A percentile compares a stretch with the other conserved stretches of the same genome.
Conservation (phyloP, 345 rosid species). For the Arabis hirsuta region DNA sequence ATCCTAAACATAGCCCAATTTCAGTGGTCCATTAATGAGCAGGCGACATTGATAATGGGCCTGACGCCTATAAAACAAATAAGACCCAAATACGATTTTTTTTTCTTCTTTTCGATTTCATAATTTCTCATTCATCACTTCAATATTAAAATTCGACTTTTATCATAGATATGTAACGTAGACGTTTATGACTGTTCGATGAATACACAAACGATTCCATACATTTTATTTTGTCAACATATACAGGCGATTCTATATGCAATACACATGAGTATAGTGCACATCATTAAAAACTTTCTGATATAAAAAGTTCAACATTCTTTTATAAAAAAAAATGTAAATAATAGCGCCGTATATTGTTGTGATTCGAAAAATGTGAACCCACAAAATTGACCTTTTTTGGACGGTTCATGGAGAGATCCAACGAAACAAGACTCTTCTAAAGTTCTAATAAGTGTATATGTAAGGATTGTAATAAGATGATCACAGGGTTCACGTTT, state of each 20-base stretch:
- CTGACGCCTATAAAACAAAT: not conserved
- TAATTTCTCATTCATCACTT: not conserved
- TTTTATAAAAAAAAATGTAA: too few relatives aligned
- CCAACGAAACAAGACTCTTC: slow-evolving; percentile 33
- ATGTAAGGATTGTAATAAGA: not conserved
- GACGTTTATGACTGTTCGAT: not conserved
- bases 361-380: slow-evolving; percentile 8
- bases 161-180: not conserved
- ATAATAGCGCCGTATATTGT: slow-evolving; percentile 16
- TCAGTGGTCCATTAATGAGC: slow-evolving; percentile 2
- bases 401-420: slow-evolving; percentile 32
- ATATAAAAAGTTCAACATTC: too few relatives aligned
- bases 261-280: not conserved
- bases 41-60: slow-evolving; percentile 15
- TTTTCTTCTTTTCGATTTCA: not conserved
- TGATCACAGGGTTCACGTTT: slow-evolving; percentile 33
- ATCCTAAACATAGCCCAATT: slow-evolving; percentile 10
- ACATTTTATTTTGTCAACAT: slow-evolving; percentile 1
- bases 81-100: not conserved
- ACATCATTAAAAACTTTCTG: too few relatives aligned
- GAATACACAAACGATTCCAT: not conserved
- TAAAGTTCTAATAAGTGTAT: not conserved
- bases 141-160: not conserved
- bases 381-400: slow-evolving; percentile 34
- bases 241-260: not conserved